Conservation (phyloP, 2,329 filamentous ascomycete genomes). For the Esteya vermicola region DNA sequence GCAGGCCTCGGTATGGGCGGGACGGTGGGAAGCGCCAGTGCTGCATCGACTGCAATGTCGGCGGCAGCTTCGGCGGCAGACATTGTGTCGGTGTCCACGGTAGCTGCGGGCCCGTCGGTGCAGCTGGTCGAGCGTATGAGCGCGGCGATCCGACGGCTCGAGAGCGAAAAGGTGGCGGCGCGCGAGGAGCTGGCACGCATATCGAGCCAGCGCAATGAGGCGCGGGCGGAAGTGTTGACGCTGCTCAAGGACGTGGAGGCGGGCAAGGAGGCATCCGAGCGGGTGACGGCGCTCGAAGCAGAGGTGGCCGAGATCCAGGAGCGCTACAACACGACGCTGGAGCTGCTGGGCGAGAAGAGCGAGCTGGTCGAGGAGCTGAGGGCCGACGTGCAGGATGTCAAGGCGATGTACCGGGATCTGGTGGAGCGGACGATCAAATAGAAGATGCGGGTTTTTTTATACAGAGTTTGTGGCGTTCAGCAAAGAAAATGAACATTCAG, state of each 20-base stretch:
- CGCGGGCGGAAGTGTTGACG: constrained; percentile 76
- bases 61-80: constrained; percentile 29
- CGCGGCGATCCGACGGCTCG: constrained; percentile 76
- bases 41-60: too few species aligned
- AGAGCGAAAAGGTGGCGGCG: constrained; percentile 78
- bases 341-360: constrained; percentile 94
- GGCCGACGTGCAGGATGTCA: constrained; percentile 82
- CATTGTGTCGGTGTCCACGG: constrained; percentile 77
- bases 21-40: too few species aligned
- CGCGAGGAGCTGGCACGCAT: constrained; percentile 77
- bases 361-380: constrained; percentile 84
- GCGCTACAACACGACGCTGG: constrained; percentile 79
- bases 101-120: constrained; percentile 80
- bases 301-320: constrained; percentile 54
- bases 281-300: constrained; percentile 49
- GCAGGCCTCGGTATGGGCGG: not conserved
- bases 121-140: constrained; percentile 95
- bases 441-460: too few species aligned
- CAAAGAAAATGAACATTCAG: too few species aligned
- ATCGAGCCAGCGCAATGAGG: constrained; percentile 77
- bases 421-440: constrained; percentile 59
- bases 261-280: constrained; percentile 44
- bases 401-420: constrained; percentile 89
- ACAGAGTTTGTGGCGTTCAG: too few species aligned
- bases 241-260: constrained; percentile 78